Conservation (phyloP, 2,329 filamentous ascomycete species). For the Helotiales sp. region DNA sequence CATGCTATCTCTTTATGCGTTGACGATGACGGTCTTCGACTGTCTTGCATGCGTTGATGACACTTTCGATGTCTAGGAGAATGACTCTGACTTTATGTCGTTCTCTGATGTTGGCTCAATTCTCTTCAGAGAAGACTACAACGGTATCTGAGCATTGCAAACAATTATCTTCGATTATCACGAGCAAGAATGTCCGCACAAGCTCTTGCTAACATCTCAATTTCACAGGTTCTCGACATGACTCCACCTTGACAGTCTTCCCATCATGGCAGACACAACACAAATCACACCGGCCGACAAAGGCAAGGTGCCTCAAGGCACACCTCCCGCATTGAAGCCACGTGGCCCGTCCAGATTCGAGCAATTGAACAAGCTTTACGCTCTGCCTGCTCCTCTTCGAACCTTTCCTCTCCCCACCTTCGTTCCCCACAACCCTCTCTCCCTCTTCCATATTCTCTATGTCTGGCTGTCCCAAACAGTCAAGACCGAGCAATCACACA, state of each 20-base stretch:
- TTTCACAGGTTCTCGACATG: conserved; percentile 33
- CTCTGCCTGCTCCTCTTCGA: conserved; percentile 77
- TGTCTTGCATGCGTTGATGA: conserved; percentile 61
- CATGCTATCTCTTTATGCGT: neutral
- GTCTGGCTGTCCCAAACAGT: conserved; percentile 77
- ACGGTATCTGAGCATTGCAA: conserved; percentile 85
- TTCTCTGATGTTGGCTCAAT: conserved; percentile 67
- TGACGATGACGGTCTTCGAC: neutral
- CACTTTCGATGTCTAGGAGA: conserved; percentile 61
- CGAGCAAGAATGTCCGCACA: neutral
- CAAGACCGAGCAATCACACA: conserved; percentile 66
- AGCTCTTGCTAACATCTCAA: conserved; percentile 24
- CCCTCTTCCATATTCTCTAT: conserved; percentile 78
- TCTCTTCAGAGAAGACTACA: conserved; percentile 78
- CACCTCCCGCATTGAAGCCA: conserved; percentile 27
- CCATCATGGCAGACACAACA: conserved; percentile 37
- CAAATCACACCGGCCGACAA: conserved; percentile 17
- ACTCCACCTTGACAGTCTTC: conserved; percentile 30
- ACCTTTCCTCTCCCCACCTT: conserved; percentile 85
- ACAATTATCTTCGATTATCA: conserved; percentile 28
- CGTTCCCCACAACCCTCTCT: conserved; percentile 91
- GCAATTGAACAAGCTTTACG: conserved; percentile 75
- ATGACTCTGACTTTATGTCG: conserved; percentile 53
- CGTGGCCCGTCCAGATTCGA: conserved; percentile 43
- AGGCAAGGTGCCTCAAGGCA: conserved; percentile 10